Evolutionary conservation across 352 stramenopile genomes (phyloP).

Genomic region (Pythium guiyangense): DNA sequence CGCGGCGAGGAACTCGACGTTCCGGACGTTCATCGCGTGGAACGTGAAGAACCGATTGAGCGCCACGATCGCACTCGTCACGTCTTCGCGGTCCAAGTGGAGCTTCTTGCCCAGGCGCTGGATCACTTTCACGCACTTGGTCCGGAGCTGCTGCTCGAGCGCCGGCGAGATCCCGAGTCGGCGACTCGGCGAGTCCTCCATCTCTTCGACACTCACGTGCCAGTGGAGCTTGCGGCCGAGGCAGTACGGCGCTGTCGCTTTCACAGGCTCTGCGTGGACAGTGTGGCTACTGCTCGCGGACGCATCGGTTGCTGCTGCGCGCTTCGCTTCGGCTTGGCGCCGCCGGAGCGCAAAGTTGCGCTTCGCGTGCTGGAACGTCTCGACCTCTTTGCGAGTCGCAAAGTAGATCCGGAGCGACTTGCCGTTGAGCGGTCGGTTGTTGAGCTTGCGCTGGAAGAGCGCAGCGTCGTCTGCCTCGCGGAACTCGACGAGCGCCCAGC

Average conservation of each 20-base stretch:
- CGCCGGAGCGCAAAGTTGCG: constrained; percentile 29
- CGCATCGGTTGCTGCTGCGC: not conserved
- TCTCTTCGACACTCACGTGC: constrained; percentile 52
- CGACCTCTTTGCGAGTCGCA: constrained; percentile 49
- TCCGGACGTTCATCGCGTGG: constrained; percentile 52
- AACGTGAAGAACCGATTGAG: constrained; percentile 81
- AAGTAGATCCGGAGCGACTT: constrained; percentile 53
- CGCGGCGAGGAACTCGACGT: constrained; percentile 61
- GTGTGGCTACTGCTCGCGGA: not conserved
- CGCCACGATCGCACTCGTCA: constrained; percentile 67
- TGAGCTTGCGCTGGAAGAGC: constrained; percentile 48
- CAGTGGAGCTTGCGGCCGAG: constrained; percentile 77
- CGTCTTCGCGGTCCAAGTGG: constrained; percentile 62
- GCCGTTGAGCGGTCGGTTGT: constrained; percentile 46
- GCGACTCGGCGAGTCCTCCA: constrained; percentile 57
- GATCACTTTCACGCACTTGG: constrained; percentile 63
- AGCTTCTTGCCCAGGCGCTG: constrained; percentile 58
- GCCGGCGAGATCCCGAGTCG: constrained; percentile 46
- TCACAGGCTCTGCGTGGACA: not conserved
- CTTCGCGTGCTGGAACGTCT: constrained; percentile 58
- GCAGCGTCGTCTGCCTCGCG: constrained; percentile 35
- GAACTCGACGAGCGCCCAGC: constrained; percentile 77
- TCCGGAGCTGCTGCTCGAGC: constrained; percentile 58
- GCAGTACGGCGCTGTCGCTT: constrained; percentile 31
- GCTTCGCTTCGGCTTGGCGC: constrained; percentile 13